phyloP scores from a whole-genome alignment of 805 yeast genomes.

The Lipomyces yamadae region DNA sequence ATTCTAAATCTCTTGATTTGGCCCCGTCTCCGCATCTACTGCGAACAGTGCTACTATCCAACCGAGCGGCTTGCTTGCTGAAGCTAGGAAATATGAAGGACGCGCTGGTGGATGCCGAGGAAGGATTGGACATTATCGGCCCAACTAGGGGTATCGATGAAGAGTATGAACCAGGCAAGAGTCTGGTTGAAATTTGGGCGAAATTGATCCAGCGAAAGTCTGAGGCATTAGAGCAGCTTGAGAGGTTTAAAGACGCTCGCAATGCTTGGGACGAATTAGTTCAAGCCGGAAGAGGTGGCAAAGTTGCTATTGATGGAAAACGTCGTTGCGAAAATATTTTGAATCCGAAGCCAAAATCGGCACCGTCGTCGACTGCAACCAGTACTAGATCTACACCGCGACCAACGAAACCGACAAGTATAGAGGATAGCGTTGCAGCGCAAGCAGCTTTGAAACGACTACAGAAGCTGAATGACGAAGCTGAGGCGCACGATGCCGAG shows the following conservation, averaged over 20 bases:
- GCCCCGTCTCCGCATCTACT: conserved; percentile 70
- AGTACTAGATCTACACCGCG: conserved; percentile 15
- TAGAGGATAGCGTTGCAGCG: conserved; percentile 35
- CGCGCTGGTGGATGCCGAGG: conserved; percentile 54
- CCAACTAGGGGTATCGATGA: conserved; percentile 50
- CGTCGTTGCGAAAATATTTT: conserved; percentile 73
- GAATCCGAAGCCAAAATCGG: conserved; percentile 56
- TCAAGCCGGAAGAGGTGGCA: conserved; percentile 67
- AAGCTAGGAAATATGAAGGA: conserved; percentile 72
- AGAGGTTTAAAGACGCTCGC: conserved; percentile 68
- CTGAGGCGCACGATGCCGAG: conserved; percentile 59
- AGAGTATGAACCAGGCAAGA: conserved; percentile 56
- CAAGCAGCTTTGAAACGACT: conserved; percentile 59
- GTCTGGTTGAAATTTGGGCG: conserved; percentile 70
- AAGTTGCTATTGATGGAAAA: conserved; percentile 75
- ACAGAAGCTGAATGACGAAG: conserved; percentile 53
- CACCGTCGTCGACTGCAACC: conserved; percentile 28
- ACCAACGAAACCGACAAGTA: conserved; percentile 30
- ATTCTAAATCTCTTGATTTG: conserved; percentile 58
- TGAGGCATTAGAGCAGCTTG: conserved; percentile 81
- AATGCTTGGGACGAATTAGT: conserved; percentile 64
- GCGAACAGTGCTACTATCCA: conserved; percentile 71
- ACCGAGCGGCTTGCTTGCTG: conserved; percentile 67
- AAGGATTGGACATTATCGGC: conserved; percentile 53
- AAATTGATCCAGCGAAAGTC: conserved; percentile 75